Evolutionary conservation across 768 basidiomycete genomes (phyloP).

Genomic region (Russula compacta): DNA sequence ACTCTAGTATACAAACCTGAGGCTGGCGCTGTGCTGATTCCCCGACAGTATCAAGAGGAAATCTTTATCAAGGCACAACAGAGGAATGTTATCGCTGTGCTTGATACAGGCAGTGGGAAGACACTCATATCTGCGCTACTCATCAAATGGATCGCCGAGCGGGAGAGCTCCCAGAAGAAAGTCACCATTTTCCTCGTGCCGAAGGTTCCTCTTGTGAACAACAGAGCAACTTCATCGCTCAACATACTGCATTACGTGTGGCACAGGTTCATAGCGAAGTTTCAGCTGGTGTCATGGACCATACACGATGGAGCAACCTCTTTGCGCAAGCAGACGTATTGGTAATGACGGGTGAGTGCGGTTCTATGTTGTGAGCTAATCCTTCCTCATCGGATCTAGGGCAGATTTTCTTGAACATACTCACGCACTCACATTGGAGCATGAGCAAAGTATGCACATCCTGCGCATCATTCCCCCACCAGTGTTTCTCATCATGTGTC

Average conservation of each 20-base stretch:
- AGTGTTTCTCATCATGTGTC: background rate
- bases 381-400: constrained; percentile 35
- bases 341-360: constrained; percentile 67
- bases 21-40: constrained; percentile 22
- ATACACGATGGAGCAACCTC: constrained; percentile 52
- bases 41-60: constrained; percentile 47
- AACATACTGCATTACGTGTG: constrained; percentile 59
- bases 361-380: background rate
- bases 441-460: constrained; percentile 42
- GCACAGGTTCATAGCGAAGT: constrained; percentile 60
- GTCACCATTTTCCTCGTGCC: constrained; percentile 77
- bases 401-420: constrained; percentile 70
- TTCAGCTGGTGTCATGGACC: constrained; percentile 63
- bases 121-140: constrained; percentile 53
- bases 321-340: constrained; percentile 63
- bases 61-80: constrained; percentile 44
- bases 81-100: constrained; percentile 47
- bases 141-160: constrained; percentile 63
- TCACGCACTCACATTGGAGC: constrained; percentile 76
- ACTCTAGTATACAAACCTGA: background rate
- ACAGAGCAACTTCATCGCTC: constrained; percentile 57
- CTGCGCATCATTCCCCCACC: background rate
- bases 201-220: constrained; percentile 81
- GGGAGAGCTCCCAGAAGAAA: constrained; percentile 43
- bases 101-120: constrained; percentile 55